phyloP scores from a whole-genome alignment of 2,329 filamentous ascomycete genomes.

The Calcarisporium arbuscula region DNA sequence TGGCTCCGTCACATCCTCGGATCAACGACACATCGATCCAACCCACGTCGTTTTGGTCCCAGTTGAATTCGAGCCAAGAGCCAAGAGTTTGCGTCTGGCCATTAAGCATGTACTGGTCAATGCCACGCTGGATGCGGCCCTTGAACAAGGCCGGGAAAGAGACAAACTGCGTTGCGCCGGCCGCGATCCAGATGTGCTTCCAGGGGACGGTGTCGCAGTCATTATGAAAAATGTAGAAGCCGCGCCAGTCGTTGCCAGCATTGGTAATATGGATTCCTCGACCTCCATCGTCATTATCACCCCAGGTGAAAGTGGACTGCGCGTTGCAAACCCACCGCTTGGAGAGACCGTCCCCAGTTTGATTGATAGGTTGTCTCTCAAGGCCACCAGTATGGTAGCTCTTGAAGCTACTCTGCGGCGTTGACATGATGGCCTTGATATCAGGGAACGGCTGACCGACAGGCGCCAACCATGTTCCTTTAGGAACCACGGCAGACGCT shows the following conservation, averaged over 20 bases:
- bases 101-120: slow-evolving; percentile 16
- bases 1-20: slow-evolving; percentile 19
- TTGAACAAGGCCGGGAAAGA: slow-evolving; percentile 18
- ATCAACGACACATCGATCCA: slow-evolving; percentile 23
- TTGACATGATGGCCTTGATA: no score
- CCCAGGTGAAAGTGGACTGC: no score
- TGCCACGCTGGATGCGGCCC: slow-evolving; percentile 19
- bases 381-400: no score
- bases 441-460: no score
- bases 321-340: no score
- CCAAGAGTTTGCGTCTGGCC: slow-evolving; percentile 17
- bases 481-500: no score
- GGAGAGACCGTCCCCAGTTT: no score
- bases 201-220: slow-evolving; percentile 18
- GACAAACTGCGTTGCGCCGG: slow-evolving; percentile 16
- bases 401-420: no score
- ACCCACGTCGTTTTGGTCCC: slow-evolving; percentile 14
- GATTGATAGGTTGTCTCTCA: no score
- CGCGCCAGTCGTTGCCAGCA: not conserved
- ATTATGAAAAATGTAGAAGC: slow-evolving; percentile 16
- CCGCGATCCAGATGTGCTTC: slow-evolving; percentile 20
- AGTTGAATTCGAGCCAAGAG: slow-evolving; percentile 20
- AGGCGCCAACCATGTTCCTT: no score
- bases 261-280: slow-evolving; percentile 1
- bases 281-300: slow-evolving; percentile 1